These are phyloP conservation scores for Jacaranda mimosifolia DNA, from an alignment of 257 asterid species.

Conservation along the genomic window DNA sequence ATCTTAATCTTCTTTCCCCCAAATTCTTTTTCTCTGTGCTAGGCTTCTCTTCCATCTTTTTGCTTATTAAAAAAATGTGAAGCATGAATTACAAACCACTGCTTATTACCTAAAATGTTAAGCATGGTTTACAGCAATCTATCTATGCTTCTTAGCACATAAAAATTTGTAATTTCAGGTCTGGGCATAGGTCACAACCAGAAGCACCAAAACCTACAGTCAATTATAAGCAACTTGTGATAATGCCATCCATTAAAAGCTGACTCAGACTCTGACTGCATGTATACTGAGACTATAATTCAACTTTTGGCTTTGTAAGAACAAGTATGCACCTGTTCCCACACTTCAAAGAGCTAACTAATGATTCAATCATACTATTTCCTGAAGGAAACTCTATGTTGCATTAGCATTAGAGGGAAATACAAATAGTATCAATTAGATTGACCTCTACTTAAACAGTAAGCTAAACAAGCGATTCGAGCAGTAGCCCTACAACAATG, in stretches of 20 bases:
- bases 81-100: not conserved
- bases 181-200: not conserved
- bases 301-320: not conserved
- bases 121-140: not conserved
- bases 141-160: not conserved
- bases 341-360: not conserved
- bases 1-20: not conserved
- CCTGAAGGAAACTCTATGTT: not conserved
- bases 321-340: not conserved
- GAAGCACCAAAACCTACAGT: not conserved
- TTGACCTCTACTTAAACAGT: not conserved
- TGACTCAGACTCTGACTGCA: not conserved
- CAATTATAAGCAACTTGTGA: not conserved
- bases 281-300: not conserved
- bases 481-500: constrained; percentile 7
- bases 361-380: not conserved
- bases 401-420: constrained; percentile 8
- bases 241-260: not conserved
- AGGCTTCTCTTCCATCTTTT: not conserved
- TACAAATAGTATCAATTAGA: not conserved
- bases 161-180: not conserved
- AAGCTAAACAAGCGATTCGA: not conserved
- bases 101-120: constrained; percentile 2
- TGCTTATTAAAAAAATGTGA: not conserved
- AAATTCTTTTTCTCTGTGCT: not conserved